phyloP scores from a whole-genome alignment of 768 basidiomycete genomes.

The Russula compacta region DNA sequence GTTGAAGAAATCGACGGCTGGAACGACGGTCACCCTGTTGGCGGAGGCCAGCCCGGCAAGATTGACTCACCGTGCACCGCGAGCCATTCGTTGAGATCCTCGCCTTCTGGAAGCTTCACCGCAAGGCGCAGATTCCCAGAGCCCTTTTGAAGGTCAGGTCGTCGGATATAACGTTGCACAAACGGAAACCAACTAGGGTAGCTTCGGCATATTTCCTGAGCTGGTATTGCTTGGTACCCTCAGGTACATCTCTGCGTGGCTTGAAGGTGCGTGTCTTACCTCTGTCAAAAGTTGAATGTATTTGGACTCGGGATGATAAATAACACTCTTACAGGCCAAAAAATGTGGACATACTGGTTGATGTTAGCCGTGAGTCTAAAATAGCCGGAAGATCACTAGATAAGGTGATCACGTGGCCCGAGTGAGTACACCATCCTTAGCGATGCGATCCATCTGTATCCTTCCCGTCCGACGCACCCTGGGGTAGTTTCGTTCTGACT shows the following conservation, averaged over 20 bases:
- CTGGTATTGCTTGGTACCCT: conserved; percentile 97
- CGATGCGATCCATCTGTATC: too few relatives aligned
- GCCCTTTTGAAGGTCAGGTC: conserved; percentile 42
- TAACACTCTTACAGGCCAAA: conserved; percentile 65
- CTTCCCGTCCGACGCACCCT: neutral
- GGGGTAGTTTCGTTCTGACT: conserved; percentile 64
- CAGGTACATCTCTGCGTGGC: conserved; percentile 88
- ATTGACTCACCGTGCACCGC: conserved; percentile 78
- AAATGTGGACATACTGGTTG: conserved; percentile 65
- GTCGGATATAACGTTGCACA: neutral
- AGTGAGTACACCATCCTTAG: too few relatives aligned
- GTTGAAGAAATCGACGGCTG: conserved; percentile 99
- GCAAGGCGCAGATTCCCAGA: conserved; percentile 92
- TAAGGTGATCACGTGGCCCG: neutral
- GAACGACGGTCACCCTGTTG: neutral
- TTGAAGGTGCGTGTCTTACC: conserved; percentile 94
- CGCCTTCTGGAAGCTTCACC: conserved; percentile 91
- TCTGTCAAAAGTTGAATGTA: conserved; percentile 30
- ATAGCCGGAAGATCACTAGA: neutral
- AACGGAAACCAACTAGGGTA: conserved; percentile 55
- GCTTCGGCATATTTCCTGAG: conserved; percentile 95
- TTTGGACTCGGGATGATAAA: neutral
- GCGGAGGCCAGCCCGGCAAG: neutral
- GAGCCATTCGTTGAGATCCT: conserved; percentile 98
- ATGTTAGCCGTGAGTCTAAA: neutral